These are phyloP conservation scores for Euphorbia celastroides DNA, from an alignment of 441 rosid genomes.

Conservation along the genomic window DNA sequence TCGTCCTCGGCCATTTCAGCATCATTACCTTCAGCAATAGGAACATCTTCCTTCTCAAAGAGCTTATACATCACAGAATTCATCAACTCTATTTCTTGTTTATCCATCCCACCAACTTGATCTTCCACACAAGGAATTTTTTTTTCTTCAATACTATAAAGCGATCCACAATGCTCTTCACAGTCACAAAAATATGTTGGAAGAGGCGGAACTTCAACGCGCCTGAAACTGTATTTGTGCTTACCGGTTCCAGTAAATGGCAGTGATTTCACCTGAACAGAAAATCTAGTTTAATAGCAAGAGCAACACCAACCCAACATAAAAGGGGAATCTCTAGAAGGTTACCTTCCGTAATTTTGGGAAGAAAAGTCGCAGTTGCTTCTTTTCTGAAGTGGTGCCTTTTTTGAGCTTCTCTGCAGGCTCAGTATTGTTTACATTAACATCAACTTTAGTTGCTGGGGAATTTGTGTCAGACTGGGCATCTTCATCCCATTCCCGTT, in stretches of 20 bases:
- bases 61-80: slow-evolving; percentile 70
- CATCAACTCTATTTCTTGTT: slow-evolving; percentile 64
- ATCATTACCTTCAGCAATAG: slow-evolving; percentile 10
- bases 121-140: slow-evolving; percentile 27
- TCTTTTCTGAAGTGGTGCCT: slow-evolving; percentile 14
- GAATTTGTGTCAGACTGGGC: slow-evolving; percentile 17
- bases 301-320: neutral
- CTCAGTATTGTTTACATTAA: slow-evolving; percentile 13
- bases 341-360: slow-evolving; percentile 66
- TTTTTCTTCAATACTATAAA: slow-evolving; percentile 26
- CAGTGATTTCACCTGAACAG: slow-evolving; percentile 57
- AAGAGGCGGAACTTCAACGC: slow-evolving; percentile 43
- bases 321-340: neutral
- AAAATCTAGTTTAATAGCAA: neutral
- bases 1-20: slow-evolving; percentile 17
- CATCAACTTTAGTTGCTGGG: slow-evolving; percentile 12
- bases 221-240: slow-evolving; percentile 84
- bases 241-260: slow-evolving; percentile 80
- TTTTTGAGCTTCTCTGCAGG: slow-evolving; percentile 20
- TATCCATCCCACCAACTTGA: slow-evolving; percentile 36
- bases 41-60: slow-evolving; percentile 38
- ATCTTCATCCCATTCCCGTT: slow-evolving; percentile 66
- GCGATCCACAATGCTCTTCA: slow-evolving; percentile 56
- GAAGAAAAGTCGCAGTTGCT: slow-evolving; percentile 56
- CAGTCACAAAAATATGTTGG: slow-evolving; percentile 78